Evolutionary conservation across 805 yeast genomes (phyloP), one percentile per base, ranked within the genome.

Genomic region (Scheffersomyces lignosus): DNA sequence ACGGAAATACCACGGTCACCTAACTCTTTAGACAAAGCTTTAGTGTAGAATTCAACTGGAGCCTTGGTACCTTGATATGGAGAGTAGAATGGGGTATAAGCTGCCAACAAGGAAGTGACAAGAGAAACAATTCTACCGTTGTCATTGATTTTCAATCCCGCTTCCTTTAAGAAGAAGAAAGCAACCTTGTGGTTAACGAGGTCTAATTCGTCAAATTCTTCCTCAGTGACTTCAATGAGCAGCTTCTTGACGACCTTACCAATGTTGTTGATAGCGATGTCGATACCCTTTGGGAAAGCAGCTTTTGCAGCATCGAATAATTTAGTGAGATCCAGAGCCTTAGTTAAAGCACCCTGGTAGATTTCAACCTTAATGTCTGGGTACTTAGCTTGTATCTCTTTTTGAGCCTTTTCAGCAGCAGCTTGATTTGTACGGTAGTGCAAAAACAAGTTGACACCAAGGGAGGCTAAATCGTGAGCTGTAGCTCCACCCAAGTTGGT

Each of bases 221-320:
- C 66, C 36, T 75, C 71, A n/a, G 75, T 41, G 39, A 72, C 63
- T n/a, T 78, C 79, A 23, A 59, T 60, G 34, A 80, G 48, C 25
- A 78, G 75, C 54, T 81, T 81, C 66, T 81, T 80, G 56, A 81
- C 62, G 15, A 81, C 87, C 70, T 61, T 76, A 36, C 87, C 87
- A 27, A 80, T 81, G 45, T 78, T 80, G 62, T 80, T 80, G 48
- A 81, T 66, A n/a, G 86, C 87, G 51, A 77, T 69, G 48, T 81
- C 84, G 44, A 78, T 62, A 1, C 57, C 58, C 15, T 60, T 51
- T 25, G 82, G 83, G 38, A 78, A 71, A 27, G 60, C 56, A 10
- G 54, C 41, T 36, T 62, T 62, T 5, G 80, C 76, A 8, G 56
- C 58, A 13, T 58, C 70, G 48, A 81, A 81, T 36, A 81, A 56